These are phyloP conservation scores for Cymodocea nodosa DNA, from an alignment of 116 monocot species.

Conservation along the genomic window DNA sequence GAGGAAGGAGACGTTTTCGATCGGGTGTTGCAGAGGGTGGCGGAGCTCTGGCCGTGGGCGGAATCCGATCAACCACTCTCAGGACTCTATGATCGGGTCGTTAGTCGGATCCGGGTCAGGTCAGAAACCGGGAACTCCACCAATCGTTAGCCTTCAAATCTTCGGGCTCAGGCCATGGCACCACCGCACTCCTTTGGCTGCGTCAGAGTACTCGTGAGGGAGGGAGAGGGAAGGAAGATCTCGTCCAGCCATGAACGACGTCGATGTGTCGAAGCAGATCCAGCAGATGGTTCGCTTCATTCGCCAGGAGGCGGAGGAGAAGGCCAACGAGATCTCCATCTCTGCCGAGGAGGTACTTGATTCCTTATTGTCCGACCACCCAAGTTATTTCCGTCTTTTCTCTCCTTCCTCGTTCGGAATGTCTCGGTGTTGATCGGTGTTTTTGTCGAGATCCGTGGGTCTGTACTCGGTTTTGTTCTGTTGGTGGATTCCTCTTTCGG, in stretches of 20 bases:
- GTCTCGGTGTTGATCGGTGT: not conserved
- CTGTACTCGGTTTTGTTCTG: too few species aligned
- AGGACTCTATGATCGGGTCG: too few species aligned
- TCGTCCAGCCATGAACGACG: conserved; percentile 36
- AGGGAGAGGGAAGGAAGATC: not conserved
- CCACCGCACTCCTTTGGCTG: too few species aligned
- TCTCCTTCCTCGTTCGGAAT: not conserved
- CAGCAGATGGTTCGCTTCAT: conserved; percentile 81
- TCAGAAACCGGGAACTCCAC: too few species aligned
- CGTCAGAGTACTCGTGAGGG: too few species aligned
- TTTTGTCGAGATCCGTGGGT: too few species aligned
- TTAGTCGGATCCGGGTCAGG: too few species aligned
- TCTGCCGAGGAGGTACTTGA: conserved; percentile 45
- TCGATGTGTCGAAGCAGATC: conserved; percentile 66
- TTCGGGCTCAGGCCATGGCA: too few species aligned
- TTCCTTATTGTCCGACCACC: not conserved
- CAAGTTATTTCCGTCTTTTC: too few species aligned
- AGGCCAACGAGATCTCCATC: conserved; percentile 67
- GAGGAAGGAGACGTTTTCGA: not conserved
- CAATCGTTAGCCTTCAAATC: too few species aligned
- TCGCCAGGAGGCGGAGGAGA: conserved; percentile 72
- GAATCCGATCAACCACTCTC: not conserved
- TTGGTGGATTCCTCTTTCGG: too few species aligned
- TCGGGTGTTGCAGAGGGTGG: not conserved
- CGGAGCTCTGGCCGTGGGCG: not conserved